A percentile compares a stretch with the other conserved stretches of the same genome.
phyloP scores from a whole-genome alignment of 1,139 yeast species.

The Protomyces gravidus region DNA sequence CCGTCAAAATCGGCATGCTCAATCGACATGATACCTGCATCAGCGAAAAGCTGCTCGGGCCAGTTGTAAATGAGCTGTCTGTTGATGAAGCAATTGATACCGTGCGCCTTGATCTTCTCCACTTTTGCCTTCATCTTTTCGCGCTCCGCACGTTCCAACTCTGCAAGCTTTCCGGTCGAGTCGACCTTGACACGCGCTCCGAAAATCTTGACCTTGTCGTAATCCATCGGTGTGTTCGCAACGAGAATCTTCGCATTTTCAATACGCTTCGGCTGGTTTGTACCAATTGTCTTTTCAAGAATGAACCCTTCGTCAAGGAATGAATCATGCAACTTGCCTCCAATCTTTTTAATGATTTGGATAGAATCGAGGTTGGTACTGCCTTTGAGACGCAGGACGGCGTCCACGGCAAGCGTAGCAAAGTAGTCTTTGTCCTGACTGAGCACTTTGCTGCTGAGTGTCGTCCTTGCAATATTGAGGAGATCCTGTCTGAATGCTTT shows the following conservation, averaged over 20 bases:
- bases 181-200: constrained; percentile 98
- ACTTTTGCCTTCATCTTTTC: constrained; percentile 88
- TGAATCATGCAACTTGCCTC: constrained; percentile 88
- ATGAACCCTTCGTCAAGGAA: constrained; percentile 82
- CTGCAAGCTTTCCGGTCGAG: constrained; percentile 90
- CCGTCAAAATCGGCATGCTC: constrained; percentile 99
- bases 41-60: constrained; percentile 93
- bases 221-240: constrained; percentile 93
- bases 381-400: constrained; percentile 84
- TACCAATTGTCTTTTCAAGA: constrained; percentile 86
- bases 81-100: constrained; percentile 86
- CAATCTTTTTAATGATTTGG: constrained; percentile 87
- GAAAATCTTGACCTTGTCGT: constrained; percentile 93
- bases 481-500: constrained; percentile 72
- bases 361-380: constrained; percentile 92
- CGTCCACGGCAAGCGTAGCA: constrained; percentile 87
- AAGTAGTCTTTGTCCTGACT: constrained; percentile 92
- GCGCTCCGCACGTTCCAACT: constrained; percentile 88
- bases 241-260: constrained; percentile 81
- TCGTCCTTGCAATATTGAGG: constrained; percentile 82
- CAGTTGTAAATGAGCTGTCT: constrained; percentile 95
- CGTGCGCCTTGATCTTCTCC: constrained; percentile 74
- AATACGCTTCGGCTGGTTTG: constrained; percentile 82
- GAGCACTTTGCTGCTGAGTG: constrained; percentile 85
- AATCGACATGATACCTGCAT: constrained; percentile 78